phyloP scores from a whole-genome alignment of 352 stramenopile genomes.

The Phytophthora melonis region DNA sequence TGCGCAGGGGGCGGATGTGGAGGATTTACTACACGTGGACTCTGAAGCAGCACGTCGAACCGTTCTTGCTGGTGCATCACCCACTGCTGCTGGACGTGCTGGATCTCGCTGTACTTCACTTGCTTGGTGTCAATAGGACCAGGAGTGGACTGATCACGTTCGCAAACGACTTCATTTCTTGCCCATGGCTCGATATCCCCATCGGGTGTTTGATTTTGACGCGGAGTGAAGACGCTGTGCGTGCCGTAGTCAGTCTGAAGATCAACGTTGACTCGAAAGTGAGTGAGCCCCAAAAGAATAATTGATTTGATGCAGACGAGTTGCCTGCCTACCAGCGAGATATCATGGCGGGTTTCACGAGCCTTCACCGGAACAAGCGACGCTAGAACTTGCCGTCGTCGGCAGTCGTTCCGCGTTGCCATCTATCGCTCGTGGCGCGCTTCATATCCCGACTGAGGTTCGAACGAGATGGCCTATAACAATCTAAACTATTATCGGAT shows the following conservation, averaged over 20 bases:
- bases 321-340: constrained; percentile 14
- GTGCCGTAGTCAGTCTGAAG: constrained; percentile 17
- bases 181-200: not conserved
- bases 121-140: not conserved
- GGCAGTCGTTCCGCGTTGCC: not conserved
- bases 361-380: constrained; percentile 16
- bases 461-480: not conserved
- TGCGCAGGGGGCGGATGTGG: not conserved
- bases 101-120: not conserved
- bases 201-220: constrained; percentile 6
- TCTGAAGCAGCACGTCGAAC: constrained; percentile 2
- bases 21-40: not conserved
- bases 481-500: not conserved
- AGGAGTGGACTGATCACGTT: not conserved
- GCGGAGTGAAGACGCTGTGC: not conserved
- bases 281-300: not conserved
- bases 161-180: not conserved
- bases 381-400: constrained; percentile 17
- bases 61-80: constrained; percentile 6
- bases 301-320: not conserved
- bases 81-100: constrained; percentile 9
- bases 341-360: not conserved
- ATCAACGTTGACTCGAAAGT: not conserved
- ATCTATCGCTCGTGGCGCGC: constrained; percentile 3
- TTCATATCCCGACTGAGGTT: not conserved